Percentiles rank a stretch among this genome's conserved stretches.
Evolutionary conservation across 169 alveolate genomes (phyloP).

Genomic region (Sarcocystis neurona): DNA sequence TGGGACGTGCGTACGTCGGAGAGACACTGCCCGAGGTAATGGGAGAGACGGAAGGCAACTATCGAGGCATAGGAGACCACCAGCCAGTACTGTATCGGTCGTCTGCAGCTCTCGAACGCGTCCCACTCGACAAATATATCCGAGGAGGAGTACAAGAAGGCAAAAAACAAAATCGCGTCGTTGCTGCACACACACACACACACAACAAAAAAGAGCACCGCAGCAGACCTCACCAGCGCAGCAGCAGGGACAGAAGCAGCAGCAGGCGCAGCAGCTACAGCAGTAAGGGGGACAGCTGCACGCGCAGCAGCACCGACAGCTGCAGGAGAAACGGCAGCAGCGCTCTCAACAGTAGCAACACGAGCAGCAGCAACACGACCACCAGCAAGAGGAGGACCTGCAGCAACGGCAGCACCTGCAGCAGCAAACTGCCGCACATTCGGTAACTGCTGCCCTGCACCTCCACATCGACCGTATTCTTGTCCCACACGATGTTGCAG

Average conservation of each 20-base stretch:
- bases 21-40: conserved; percentile 73
- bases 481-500: too few relatives aligned
- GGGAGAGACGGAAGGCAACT: conserved; percentile 71
- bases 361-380: too few relatives aligned
- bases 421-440: too few relatives aligned
- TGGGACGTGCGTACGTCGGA: too few relatives aligned
- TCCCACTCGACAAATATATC: conserved; percentile 79
- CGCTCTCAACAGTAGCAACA: too few relatives aligned
- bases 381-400: too few relatives aligned
- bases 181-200: conserved; percentile 46
- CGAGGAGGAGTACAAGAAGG: conserved; percentile 74
- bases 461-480: too few relatives aligned
- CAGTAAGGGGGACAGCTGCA: not conserved
- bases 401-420: too few relatives aligned
- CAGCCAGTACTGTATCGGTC: conserved; percentile 79
- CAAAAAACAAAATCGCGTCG: conserved; percentile 75
- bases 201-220: not conserved
- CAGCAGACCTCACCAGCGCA: not conserved
- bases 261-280: not conserved
- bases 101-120: conserved; percentile 70
- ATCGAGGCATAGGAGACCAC: conserved; percentile 75
- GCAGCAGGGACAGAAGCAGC: not conserved
- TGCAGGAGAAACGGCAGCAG: too few relatives aligned
- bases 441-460: too few relatives aligned
- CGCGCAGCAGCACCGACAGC: too few relatives aligned